Evolutionary conservation across 2,329 filamentous ascomycete genomes (phyloP), one percentile per base, ranked within the genome.

Genomic region (Elsinoe batatas): DNA sequence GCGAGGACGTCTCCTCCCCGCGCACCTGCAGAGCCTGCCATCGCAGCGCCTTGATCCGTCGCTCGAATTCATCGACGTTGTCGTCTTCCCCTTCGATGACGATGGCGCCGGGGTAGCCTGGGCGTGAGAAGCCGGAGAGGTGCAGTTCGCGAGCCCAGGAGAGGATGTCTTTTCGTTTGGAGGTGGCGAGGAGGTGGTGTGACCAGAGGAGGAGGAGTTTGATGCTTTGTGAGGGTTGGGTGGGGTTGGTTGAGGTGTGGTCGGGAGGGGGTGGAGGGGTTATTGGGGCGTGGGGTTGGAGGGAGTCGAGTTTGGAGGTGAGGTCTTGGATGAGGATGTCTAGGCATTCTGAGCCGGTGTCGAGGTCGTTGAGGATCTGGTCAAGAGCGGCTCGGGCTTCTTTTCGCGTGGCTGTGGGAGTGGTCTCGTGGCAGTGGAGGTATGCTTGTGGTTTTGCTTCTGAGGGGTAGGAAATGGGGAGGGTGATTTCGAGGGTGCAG

Each of bases 11-110:
- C n/a, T 58, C 55, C 22, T 57, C 54, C 35, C 47, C 58, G 6
- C 58, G 44, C n/a, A 58, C 58, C 33, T 60, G 58, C 13, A 60
- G 22, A 5, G 58, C 58, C 36, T 60, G 58, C 58, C 58, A 60
- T 17, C 57, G 43, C 17, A 60, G 35, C n/a, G 44, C 49, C 20
- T 60, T 60, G 37, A 60, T 26, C 0, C 58, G 50, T n/a, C 46
- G 20, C n/a, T 58, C 40, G 18, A 60, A 60, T 17, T 60, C 58
- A 17, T 58, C 57, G 4, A 60, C 42, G 8, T 58, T 18, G 36
- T 32, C 33, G 54, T n/a, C 58, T 13, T 50, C 40, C 2, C 58
- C 58, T 40, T 60, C 58, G 13, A 46, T 53, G 6, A 60, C 54
- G 15, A 60, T 38, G n/a, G 54, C 56, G 42, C 58, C 58, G 7